Percentiles rank a stretch among this genome's conserved stretches.
These are phyloP conservation scores for Wickerhamomyces hampshirensis DNA, from an alignment of 805 yeast genomes.

Conservation along the genomic window DNA sequence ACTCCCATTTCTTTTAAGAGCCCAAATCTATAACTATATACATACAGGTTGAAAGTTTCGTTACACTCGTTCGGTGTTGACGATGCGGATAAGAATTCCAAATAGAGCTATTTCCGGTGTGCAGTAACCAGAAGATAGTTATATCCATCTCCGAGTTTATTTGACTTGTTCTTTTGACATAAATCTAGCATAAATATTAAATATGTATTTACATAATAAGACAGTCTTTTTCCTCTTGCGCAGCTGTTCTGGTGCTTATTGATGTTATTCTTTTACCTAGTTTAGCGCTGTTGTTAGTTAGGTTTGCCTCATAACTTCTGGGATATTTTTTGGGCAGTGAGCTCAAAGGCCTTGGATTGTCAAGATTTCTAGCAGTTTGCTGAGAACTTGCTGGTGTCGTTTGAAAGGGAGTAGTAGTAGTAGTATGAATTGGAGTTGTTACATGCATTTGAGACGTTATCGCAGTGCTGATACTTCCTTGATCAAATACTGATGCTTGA, in stretches of 20 bases:
- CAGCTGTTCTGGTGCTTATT: constrained; percentile 2
- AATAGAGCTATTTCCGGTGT: not conserved
- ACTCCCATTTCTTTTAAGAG: too few relatives aligned
- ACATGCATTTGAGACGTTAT: not conserved
- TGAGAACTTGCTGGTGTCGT: not conserved
- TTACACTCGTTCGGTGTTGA: too few relatives aligned
- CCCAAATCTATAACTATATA: too few relatives aligned
- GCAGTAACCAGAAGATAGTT: not conserved
- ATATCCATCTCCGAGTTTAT: not conserved
- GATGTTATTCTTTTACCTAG: constrained; percentile 6
- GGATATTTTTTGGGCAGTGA: not conserved
- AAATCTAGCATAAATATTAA: not conserved
- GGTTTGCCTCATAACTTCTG: not conserved
- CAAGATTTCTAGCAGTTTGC: not conserved
- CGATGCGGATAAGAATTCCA: not conserved
- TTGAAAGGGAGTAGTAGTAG: not conserved
- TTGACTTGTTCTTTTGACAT: too few relatives aligned
- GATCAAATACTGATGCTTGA: constrained; percentile 10
- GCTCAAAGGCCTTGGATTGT: not conserved
- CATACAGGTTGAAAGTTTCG: too few relatives aligned
- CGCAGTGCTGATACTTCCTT: not conserved
- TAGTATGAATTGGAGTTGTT: too few relatives aligned
- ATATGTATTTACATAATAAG: constrained; percentile 17
- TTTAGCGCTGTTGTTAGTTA: not conserved
- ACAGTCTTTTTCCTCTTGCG: constrained; percentile 15